Conservation (phyloP, 148 eudicot genomes). For the Persicaria maculosa region DNA sequence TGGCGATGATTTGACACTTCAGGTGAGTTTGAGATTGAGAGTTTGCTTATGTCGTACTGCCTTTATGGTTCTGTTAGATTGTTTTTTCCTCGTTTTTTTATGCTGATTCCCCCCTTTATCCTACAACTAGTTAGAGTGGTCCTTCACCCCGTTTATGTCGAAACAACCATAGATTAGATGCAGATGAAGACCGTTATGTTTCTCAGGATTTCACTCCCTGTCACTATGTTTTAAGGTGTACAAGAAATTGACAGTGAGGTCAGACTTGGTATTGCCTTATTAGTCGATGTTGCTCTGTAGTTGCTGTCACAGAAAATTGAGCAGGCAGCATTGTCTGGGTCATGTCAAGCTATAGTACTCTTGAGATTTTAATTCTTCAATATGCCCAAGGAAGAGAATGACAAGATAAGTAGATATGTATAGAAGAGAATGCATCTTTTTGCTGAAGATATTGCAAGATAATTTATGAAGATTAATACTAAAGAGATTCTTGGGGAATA, state of each 20-base stretch:
- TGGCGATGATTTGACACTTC: constrained; percentile 55
- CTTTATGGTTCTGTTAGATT: not conserved
- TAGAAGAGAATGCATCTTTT: not conserved
- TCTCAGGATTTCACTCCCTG: too few species aligned
- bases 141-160: not conserved
- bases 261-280: not conserved
- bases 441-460: not conserved
- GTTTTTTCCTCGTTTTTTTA: not conserved
- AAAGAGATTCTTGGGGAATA: constrained; percentile 4
- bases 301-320: not conserved
- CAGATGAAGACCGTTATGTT: not conserved
- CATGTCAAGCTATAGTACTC: not conserved
- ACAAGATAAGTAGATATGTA: not conserved
- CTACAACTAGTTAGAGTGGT: not conserved
- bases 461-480: not conserved
- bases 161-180: not conserved
- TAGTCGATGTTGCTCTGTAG: not conserved
- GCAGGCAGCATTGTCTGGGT: not conserved
- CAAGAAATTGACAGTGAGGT: not conserved
- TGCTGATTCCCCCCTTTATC: not conserved
- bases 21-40: constrained; percentile 38
- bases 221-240: not conserved
- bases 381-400: not conserved
- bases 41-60: not conserved
- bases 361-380: not conserved